Percentiles rank a stretch among this genome's conserved stretches.
These are phyloP conservation scores for Lasiosphaeria hispida DNA, from an alignment of 495 filamentous ascomycete species.

Conservation along the genomic window DNA sequence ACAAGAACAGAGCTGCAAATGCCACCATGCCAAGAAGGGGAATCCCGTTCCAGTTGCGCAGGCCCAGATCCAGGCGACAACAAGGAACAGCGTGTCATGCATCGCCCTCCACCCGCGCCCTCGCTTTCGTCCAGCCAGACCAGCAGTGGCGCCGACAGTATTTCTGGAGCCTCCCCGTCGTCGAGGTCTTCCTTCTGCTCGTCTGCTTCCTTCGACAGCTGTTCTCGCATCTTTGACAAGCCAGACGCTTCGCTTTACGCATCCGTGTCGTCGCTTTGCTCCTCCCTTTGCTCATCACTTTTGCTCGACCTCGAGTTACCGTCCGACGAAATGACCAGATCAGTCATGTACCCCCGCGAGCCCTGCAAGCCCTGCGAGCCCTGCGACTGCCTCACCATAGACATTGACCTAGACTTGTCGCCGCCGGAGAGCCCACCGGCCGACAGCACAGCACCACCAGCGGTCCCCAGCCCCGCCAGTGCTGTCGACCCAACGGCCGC, in stretches of 20 bases:
- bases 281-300: background rate
- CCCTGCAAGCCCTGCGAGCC: background rate
- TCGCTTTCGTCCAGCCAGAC: background rate
- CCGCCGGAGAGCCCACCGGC: background rate
- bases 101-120: background rate
- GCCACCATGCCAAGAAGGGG: no score
- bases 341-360: background rate
- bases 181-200: background rate
- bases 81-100: background rate
- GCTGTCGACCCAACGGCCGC: background rate
- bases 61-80: background rate
- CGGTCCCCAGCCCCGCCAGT: background rate
- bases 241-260: background rate
- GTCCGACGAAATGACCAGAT: background rate
- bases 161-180: background rate
- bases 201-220: background rate
- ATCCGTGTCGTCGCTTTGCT: background rate
- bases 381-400: background rate
- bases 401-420: background rate
- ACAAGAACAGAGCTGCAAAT: no score
- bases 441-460: background rate
- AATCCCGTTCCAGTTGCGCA: no score
- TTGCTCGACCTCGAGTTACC: background rate
- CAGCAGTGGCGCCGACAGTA: background rate
- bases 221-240: background rate